Conservation (phyloP, 2,329 filamentous ascomycete species). For the Pyricularia grisea region DNA sequence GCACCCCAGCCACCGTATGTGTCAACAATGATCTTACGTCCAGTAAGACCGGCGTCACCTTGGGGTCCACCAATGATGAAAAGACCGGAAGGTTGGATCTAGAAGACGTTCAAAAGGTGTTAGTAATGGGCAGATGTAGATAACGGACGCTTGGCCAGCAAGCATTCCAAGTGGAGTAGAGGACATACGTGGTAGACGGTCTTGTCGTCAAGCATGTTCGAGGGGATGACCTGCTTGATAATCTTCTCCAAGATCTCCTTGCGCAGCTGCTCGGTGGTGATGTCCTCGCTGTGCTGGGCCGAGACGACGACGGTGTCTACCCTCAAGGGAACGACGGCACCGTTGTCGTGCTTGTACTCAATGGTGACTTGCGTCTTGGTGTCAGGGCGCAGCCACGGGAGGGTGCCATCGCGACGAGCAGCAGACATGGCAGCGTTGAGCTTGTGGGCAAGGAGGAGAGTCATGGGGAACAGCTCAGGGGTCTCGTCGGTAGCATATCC, state of each 20-base stretch:
- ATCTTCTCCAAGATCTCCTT: slow-evolving; percentile 97
- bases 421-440: slow-evolving; percentile 91
- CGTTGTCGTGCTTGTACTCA: slow-evolving; percentile 95
- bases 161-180: neutral
- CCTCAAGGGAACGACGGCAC: slow-evolving; percentile 82
- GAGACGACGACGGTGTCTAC: slow-evolving; percentile 97
- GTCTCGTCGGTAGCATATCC: slow-evolving; percentile 99
- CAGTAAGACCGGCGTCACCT: slow-evolving; percentile 96
- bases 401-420: slow-evolving; percentile 75
- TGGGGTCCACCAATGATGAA: slow-evolving; percentile 99
- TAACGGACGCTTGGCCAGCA: neutral
- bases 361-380: slow-evolving; percentile 99
- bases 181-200: slow-evolving; percentile 84
- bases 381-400: slow-evolving; percentile 94
- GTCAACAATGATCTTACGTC: slow-evolving; percentile 99
- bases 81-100: slow-evolving; percentile 92
- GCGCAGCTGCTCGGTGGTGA: slow-evolving; percentile 84
- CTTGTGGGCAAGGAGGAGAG: slow-evolving; percentile 89
- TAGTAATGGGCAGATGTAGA: slow-evolving; percentile 1
- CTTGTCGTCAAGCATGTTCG: slow-evolving; percentile 82
- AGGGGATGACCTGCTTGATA: slow-evolving; percentile 88
- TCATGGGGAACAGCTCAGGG: slow-evolving; percentile 91
- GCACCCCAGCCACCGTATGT: slow-evolving; percentile 99
- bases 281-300: slow-evolving; percentile 83
- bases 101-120: slow-evolving; percentile 19